Conservation (phyloP, 2,329 filamentous ascomycete species). For the Trichoderma cornu-damae region DNA sequence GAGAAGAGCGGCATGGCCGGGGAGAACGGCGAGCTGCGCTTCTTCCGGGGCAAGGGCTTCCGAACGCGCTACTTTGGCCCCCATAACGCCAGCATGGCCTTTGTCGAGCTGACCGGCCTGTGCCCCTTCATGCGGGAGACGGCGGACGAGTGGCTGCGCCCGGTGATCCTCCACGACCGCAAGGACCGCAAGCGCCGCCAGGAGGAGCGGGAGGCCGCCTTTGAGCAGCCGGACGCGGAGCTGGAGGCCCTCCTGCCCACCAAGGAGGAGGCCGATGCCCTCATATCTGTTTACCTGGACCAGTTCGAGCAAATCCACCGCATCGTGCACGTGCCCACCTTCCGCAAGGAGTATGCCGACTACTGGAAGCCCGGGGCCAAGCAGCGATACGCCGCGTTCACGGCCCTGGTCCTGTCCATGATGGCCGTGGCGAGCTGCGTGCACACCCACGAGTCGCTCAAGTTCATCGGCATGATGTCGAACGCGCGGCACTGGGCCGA, state of each 20-base stretch:
- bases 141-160: conserved; percentile 56
- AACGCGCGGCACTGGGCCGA: conserved; percentile 51
- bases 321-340: conserved; percentile 56
- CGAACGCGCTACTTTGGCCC: conserved; percentile 57
- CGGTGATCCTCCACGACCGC: conserved; percentile 50
- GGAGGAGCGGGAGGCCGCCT: conserved; percentile 48
- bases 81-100: conserved; percentile 56
- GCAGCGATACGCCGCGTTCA: conserved; percentile 49
- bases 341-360: conserved; percentile 49
- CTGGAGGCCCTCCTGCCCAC: conserved; percentile 48
- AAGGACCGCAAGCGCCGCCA: conserved; percentile 53
- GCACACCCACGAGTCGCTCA: conserved; percentile 47
- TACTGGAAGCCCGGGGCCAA: conserved; percentile 48
- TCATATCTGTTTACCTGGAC: conserved; percentile 48
- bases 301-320: conserved; percentile 53
- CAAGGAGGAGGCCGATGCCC: conserved; percentile 45
- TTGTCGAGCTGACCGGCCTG: conserved; percentile 53
- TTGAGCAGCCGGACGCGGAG: conserved; percentile 42
- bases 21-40: conserved; percentile 51
- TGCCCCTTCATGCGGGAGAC: conserved; percentile 59
- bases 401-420: conserved; percentile 54
- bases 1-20: conserved; percentile 37
- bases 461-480: conserved; percentile 55
- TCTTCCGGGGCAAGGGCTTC: conserved; percentile 55
- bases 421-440: conserved; percentile 56